A percentile compares a stretch with the other conserved stretches of the same genome.
Conservation (phyloP, 2,329 filamentous ascomycete species). For the Fusarium sublunatum region DNA sequence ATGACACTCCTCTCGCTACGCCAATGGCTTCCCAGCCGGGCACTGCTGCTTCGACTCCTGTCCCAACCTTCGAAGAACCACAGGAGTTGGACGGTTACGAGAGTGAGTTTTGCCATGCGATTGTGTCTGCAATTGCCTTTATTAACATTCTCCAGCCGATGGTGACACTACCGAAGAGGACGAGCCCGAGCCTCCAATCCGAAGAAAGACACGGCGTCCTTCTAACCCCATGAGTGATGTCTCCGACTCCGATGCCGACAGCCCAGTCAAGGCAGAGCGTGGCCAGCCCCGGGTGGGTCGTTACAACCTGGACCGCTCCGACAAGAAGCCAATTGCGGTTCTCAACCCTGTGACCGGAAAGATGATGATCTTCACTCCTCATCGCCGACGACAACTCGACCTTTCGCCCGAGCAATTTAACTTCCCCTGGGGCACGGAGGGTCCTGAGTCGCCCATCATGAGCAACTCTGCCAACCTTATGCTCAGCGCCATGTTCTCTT, state of each 20-base stretch:
- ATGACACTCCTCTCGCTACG: conserved; percentile 58
- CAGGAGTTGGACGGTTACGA: conserved; percentile 68
- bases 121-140: conserved; percentile 27
- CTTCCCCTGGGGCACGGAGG: conserved; percentile 57
- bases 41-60: conserved; percentile 40
- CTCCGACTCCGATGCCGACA: conserved; percentile 64
- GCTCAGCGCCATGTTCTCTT: conserved; percentile 77
- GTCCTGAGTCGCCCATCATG: conserved; percentile 66
- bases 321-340: conserved; percentile 69
- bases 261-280: conserved; percentile 59
- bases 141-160: conserved; percentile 63
- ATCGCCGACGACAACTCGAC: conserved; percentile 61
- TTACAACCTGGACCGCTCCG: conserved; percentile 65
- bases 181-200: conserved; percentile 60
- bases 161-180: conserved; percentile 73
- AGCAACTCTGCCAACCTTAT: conserved; percentile 79
- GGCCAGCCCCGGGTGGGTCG: conserved; percentile 66
- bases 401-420: conserved; percentile 67
- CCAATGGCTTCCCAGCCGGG: conserved; percentile 51
- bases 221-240: conserved; percentile 53
- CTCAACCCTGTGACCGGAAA: conserved; percentile 68
- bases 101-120: conserved; percentile 60
- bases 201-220: conserved; percentile 60
- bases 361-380: conserved; percentile 72
- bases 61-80: conserved; percentile 49